phyloP scores from a whole-genome alignment of 306 rosid species.

The Ziziphus jujuba region DNA sequence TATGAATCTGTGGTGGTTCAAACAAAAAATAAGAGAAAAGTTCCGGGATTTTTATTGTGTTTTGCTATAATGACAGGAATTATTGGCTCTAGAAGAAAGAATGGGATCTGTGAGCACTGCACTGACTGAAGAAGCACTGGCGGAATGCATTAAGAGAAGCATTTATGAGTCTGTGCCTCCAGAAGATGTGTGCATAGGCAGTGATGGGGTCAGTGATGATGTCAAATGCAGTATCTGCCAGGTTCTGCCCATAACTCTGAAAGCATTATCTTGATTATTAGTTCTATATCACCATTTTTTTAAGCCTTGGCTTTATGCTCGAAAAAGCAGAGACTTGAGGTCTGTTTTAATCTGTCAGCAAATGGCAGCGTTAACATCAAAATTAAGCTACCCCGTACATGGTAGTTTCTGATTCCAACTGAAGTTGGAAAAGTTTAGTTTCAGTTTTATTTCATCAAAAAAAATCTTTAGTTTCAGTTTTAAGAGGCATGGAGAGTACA shows the following conservation, averaged over 20 bases:
- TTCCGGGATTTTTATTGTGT: not conserved
- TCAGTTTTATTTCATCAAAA: too few species aligned
- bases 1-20: not conserved
- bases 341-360: not conserved
- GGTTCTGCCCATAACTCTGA: constrained; percentile 39
- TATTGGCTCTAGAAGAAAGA: constrained; percentile 89
- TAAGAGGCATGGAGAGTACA: not conserved
- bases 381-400: not conserved
- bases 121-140: constrained; percentile 70
- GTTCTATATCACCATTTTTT: not conserved
- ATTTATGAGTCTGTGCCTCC: constrained; percentile 43
- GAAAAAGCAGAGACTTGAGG: not conserved
- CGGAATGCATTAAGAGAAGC: constrained; percentile 65
- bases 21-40: not conserved
- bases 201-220: constrained; percentile 49
- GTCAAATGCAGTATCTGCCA: constrained; percentile 92
- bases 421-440: not conserved
- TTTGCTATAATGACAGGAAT: constrained; percentile 55
- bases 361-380: not conserved
- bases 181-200: constrained; percentile 34
- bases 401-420: not conserved
- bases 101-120: constrained; percentile 99
- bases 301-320: not conserved
- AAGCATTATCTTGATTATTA: constrained; percentile 1
- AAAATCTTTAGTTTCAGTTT: not conserved